Evolutionary conservation across 2,329 filamentous ascomycete species (phyloP), one percentile per base, ranked within the genome.

Genomic region (Fusarium tupiense): DNA sequence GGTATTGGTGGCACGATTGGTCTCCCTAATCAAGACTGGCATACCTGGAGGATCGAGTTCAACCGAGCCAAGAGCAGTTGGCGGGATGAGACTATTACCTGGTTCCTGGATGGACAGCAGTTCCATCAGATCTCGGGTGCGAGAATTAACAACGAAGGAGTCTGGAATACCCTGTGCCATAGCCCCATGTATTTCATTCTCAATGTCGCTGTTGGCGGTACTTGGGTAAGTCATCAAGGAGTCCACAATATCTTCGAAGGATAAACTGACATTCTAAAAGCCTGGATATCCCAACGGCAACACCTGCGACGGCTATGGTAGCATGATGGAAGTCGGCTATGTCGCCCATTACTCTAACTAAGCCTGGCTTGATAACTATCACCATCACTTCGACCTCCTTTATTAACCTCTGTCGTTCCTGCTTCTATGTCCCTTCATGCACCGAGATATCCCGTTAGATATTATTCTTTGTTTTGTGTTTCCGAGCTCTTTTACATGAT

Each of bases 121-220:
- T 88, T 83, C 75, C 82, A 83, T 38, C 82, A 82, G 57, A 76
- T 89, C 35, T 81, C 81, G 6, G 87, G 86, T 4, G 76, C 78
- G 5, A 77, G 83, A 19, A 83, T 89, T 57, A 82, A 81, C 41
- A 84, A 88, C 64, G 76, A 84, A 64, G 76, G 75, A 3, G 81
- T 85, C 17, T 89, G 87, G 87, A 81, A 74, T 4, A 80, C 83
- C 2, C 77, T 89, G 43, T 85, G 85, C 12, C 86, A 87, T 72
- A 85, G 82, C 58, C 83, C 86, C 3, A 73, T 87, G 75, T 88
- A 85, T 71, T 79, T 89, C 58, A 84, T 89, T 54, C 78, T 89
- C 62, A 89, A 89, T 67, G 81, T 89, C 6, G 87, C 88, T 35
- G 85, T 89, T 35, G 87, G 87, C 6, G 87, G 87, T 11, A 80